A percentile compares a stretch with the other conserved stretches of the same genome.
These are phyloP conservation scores for Termitomyces titanicus DNA, from an alignment of 768 basidiomycete species.

Conservation along the genomic window DNA sequence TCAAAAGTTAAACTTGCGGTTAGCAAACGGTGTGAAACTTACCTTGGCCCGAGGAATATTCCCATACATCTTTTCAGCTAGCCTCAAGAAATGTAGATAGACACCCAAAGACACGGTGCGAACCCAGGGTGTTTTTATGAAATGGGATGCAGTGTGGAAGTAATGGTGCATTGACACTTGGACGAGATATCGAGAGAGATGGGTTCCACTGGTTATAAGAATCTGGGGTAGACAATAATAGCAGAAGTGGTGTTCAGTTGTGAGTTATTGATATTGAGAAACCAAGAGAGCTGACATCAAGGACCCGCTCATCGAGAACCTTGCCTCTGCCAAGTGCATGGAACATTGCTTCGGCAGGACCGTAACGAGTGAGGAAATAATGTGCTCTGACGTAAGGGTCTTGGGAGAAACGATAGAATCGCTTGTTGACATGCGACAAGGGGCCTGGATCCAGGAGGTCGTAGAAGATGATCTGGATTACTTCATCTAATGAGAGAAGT, in stretches of 20 bases:
- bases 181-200: slow-evolving; percentile 74
- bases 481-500: slow-evolving; percentile 42
- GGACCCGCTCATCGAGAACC: slow-evolving; percentile 58
- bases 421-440: slow-evolving; percentile 54
- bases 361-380: slow-evolving; percentile 76
- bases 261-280: slow-evolving; percentile 9
- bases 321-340: slow-evolving; percentile 73
- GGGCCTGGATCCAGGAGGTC: slow-evolving; percentile 63
- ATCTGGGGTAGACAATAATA: slow-evolving; percentile 42
- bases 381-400: slow-evolving; percentile 75
- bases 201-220: slow-evolving; percentile 70
- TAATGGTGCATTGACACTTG: slow-evolving; percentile 79
- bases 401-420: slow-evolving; percentile 58
- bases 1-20: slow-evolving; percentile 3
- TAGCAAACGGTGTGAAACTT: slow-evolving; percentile 9
- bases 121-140: slow-evolving; percentile 75
- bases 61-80: slow-evolving; percentile 56
- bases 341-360: slow-evolving; percentile 65
- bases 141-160: slow-evolving; percentile 68
- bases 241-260: slow-evolving; percentile 16
- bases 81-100: slow-evolving; percentile 60
- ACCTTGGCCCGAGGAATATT: slow-evolving; percentile 64
- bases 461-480: slow-evolving; percentile 71
- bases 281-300: slow-evolving; percentile 54
- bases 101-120: slow-evolving; percentile 57